Conservation (phyloP, 176 grass and related monocot genomes). For the Neostapfia colusana region DNA sequence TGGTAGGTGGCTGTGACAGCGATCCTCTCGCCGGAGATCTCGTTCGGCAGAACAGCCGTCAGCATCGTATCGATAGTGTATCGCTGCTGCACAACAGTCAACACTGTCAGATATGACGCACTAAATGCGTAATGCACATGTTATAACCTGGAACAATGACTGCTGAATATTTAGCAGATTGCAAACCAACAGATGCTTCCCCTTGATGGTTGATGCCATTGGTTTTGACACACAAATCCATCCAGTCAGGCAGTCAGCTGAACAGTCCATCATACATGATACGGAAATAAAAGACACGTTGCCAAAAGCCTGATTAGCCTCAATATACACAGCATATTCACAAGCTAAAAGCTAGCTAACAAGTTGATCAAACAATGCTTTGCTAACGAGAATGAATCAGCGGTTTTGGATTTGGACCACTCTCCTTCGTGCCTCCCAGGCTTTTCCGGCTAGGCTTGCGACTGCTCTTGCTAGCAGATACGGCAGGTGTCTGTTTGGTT, state of each 20-base stretch:
- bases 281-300: background rate
- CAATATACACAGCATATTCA: conserved; percentile 49
- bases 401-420: conserved; percentile 26
- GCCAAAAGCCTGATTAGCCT: conserved; percentile 33
- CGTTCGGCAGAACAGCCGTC: background rate
- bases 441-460: conserved; percentile 40
- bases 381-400: conserved; percentile 25
- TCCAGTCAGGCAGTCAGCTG: conserved; percentile 5
- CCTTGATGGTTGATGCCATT: conserved; percentile 38
- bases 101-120: background rate
- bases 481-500: conserved; percentile 15
- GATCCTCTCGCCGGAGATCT: conserved; percentile 23
- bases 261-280: conserved; percentile 4
- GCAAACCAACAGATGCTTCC: background rate
- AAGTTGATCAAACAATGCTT: background rate
- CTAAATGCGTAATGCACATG: background rate
- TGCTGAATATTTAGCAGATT: no score
- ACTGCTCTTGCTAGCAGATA: conserved; percentile 23
- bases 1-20: background rate
- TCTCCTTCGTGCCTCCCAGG: conserved; percentile 34
- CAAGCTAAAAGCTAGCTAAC: conserved; percentile 43
- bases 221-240: conserved; percentile 27
- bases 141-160: background rate
- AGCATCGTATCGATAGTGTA: background rate
- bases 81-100: background rate